Evolutionary conservation across 139 green algal genomes (phyloP).

Genomic region (Gonium pectorale): DNA sequence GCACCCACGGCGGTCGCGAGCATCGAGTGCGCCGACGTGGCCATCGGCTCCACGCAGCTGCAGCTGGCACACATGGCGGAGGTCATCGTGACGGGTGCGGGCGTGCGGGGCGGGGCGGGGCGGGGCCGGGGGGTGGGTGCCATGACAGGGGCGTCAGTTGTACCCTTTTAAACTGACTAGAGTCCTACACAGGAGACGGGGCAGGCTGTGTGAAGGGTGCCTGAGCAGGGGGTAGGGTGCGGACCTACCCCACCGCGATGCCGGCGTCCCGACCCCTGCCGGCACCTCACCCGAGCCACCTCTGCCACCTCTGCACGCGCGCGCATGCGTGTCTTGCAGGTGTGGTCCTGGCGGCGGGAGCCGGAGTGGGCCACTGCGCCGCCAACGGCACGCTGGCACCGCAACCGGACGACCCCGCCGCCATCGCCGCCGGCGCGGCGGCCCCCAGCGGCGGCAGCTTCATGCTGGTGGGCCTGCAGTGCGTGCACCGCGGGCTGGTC

Average conservation of each 20-base stretch:
- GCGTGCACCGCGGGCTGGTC: conserved; percentile 45
- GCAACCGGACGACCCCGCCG: not conserved
- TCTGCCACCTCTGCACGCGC: not conserved
- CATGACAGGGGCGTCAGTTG: not conserved
- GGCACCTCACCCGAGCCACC: not conserved
- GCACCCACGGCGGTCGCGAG: not conserved
- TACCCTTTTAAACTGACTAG: not conserved
- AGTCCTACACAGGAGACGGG: not conserved
- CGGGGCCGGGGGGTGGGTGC: too few relatives aligned
- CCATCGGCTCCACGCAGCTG: conserved; percentile 5
- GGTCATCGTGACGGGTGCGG: conserved; percentile 17
- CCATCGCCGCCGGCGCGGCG: not conserved
- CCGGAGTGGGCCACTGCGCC: conserved; percentile 1
- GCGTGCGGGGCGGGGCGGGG: not conserved
- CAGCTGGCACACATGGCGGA: conserved; percentile 24
- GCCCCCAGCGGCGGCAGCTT: conserved; percentile 18
- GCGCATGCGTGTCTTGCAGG: not conserved
- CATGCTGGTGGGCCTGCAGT: conserved; percentile 49
- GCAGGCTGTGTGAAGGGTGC: not conserved
- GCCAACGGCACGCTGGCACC: conserved; percentile 33
- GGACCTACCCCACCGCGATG: not conserved
- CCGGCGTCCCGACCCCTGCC: not conserved
- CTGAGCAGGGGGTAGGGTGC: not conserved
- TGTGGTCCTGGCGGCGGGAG: conserved; percentile 24
- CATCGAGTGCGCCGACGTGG: conserved; percentile 17